phyloP scores from a whole-genome alignment of 129 eudicot genomes.

The Lactuca saligna region DNA sequence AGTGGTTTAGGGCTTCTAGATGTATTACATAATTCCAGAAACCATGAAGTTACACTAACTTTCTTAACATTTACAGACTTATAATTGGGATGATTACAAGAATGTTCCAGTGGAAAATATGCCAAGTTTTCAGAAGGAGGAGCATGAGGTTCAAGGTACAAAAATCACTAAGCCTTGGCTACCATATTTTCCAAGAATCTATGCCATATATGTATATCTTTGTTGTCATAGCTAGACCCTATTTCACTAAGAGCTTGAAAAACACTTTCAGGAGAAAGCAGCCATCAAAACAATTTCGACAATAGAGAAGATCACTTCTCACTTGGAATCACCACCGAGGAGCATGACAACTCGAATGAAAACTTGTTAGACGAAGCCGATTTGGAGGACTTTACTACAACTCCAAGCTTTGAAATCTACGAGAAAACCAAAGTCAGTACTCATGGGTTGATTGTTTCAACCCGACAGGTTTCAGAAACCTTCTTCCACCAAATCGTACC shows the following conservation, averaged over 20 bases:
- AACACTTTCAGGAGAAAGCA: conserved; percentile 56
- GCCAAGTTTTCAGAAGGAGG: conserved; percentile 45
- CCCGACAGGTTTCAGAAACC: conserved; percentile 63
- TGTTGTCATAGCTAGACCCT: neutral
- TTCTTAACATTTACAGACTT: conserved; percentile 44
- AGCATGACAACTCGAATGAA: conserved; percentile 35
- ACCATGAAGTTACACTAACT: neutral
- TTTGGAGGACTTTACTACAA: conserved; percentile 50
- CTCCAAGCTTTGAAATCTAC: conserved; percentile 53
- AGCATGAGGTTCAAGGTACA: conserved; percentile 53
- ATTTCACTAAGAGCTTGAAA: conserved; percentile 16
- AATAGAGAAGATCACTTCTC: conserved; percentile 44
- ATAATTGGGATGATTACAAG: conserved; percentile 54
- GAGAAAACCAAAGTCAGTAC: conserved; percentile 52
- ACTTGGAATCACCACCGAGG: conserved; percentile 31
- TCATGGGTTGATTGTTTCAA: conserved; percentile 62
- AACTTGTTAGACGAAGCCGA: conserved; percentile 59
- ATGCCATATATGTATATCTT: neutral
- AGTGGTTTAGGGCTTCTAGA: conserved; percentile 7
- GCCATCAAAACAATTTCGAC: conserved; percentile 44
- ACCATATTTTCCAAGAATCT: conserved; percentile 4
- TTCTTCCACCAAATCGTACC: conserved; percentile 65
- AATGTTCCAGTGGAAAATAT: conserved; percentile 62
- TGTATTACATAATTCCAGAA: neutral
- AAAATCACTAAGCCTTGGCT: neutral